Conservation (phyloP, 1,284 basidiomycete species). For the Austroboletus rostrupii region DNA sequence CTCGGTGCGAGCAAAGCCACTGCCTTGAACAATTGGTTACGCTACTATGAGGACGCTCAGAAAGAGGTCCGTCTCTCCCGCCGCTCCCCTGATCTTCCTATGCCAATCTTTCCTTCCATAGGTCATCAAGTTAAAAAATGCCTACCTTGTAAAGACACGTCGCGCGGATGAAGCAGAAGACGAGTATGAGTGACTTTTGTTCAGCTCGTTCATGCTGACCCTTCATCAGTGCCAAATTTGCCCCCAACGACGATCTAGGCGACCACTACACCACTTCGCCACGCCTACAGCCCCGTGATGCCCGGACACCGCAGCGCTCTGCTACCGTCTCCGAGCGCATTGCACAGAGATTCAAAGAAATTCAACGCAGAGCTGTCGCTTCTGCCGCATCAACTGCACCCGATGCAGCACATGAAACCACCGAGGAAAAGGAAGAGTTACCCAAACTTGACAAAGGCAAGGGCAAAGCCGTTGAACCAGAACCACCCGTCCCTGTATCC, state of each 20-base stretch:
- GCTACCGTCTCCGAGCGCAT: slow-evolving; percentile 77
- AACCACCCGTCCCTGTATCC: slow-evolving; percentile 33
- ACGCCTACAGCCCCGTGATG: slow-evolving; percentile 55
- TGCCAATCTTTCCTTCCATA: slow-evolving; percentile 23
- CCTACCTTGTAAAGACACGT: slow-evolving; percentile 74
- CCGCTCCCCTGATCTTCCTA: neutral
- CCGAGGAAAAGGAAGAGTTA: slow-evolving; percentile 36
- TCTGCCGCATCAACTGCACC: slow-evolving; percentile 25
- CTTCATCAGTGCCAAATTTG: slow-evolving; percentile 69
- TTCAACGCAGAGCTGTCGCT: slow-evolving; percentile 53
- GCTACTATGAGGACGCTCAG: slow-evolving; percentile 61
- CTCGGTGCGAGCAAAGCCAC: slow-evolving; percentile 52
- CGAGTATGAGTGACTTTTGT: slow-evolving; percentile 55
- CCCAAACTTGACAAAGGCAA: slow-evolving; percentile 76
- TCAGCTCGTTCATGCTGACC: slow-evolving; percentile 9
- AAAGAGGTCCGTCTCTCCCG: slow-evolving; percentile 44
- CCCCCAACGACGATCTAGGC: slow-evolving; percentile 56
- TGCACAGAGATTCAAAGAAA: slow-evolving; percentile 66
- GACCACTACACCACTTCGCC: slow-evolving; percentile 79
- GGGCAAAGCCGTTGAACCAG: slow-evolving; percentile 54
- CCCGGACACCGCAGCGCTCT: slow-evolving; percentile 52
- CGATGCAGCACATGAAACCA: slow-evolving; percentile 14
- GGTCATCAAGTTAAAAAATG: slow-evolving; percentile 67
- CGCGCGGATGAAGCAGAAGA: slow-evolving; percentile 87
- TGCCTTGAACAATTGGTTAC: slow-evolving; percentile 68